Conservation (phyloP, 345 rosid genomes). For the Gossypium anomalum region DNA sequence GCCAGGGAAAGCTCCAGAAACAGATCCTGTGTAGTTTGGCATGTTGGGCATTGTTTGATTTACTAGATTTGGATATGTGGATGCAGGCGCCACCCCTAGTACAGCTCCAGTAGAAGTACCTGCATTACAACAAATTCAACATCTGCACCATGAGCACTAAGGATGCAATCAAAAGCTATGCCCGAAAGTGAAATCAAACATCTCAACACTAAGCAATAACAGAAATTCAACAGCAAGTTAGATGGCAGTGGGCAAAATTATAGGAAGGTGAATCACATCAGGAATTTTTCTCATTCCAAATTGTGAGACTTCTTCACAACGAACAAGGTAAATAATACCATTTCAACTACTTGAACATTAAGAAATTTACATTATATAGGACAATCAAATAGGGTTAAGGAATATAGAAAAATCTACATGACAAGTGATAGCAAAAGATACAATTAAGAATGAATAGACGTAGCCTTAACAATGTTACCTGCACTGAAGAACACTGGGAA, state of each 20-base stretch:
- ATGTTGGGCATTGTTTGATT: slow-evolving; percentile 99
- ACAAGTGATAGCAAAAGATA: not conserved
- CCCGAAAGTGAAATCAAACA: not conserved
- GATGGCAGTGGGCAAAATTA: not conserved
- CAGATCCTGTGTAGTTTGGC: slow-evolving; percentile 97
- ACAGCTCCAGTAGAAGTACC: slow-evolving; percentile 75
- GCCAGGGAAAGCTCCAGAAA: slow-evolving; percentile 93
- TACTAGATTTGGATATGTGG: slow-evolving; percentile 67
- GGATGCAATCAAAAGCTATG: not conserved
- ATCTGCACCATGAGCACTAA: not conserved
- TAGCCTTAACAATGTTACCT: slow-evolving; percentile 39
- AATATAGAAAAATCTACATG: not conserved
- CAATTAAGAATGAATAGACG: not conserved
- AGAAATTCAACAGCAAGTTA: not conserved
- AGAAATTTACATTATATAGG: not conserved
- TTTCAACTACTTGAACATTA: not conserved
- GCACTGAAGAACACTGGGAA: slow-evolving; percentile 98
- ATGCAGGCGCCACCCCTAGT: slow-evolving; percentile 66
- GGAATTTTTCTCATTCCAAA: not conserved
- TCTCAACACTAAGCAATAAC: not conserved
- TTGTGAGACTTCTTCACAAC: not conserved
- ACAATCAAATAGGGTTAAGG: not conserved
- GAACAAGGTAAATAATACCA: not conserved
- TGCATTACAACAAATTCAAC: slow-evolving; percentile 20
- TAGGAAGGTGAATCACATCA: not conserved